Conservation (phyloP, 2,329 filamentous ascomycete genomes). For the Fusarium sarcochroum region DNA sequence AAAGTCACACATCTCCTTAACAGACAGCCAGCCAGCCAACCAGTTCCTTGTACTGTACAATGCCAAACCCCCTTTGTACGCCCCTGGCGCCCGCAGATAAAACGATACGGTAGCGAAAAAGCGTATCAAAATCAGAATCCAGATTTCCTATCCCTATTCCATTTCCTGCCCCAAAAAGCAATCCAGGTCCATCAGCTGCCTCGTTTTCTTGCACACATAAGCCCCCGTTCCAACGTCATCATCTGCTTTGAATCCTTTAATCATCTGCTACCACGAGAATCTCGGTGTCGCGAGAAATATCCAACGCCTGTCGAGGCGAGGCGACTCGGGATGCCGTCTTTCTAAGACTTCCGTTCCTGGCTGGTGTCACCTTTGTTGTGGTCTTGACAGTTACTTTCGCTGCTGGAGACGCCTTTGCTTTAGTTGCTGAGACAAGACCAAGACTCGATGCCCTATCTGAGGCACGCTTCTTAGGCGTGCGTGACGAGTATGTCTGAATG, state of each 20-base stretch:
- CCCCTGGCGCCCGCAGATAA: constrained; percentile 32
- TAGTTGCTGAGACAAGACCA: constrained; percentile 34
- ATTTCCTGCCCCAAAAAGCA: constrained; percentile 14
- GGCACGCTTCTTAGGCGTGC: constrained; percentile 45
- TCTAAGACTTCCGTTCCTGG: constrained; percentile 13
- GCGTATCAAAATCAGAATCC: constrained; percentile 10
- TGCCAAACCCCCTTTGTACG: constrained; percentile 37
- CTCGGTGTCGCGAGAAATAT: constrained; percentile 39
- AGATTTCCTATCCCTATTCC: constrained; percentile 19
- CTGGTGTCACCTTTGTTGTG: constrained; percentile 25
- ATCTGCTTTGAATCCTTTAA: constrained; percentile 19
- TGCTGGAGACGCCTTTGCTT: constrained; percentile 27
- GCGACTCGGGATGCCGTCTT: constrained; percentile 24
- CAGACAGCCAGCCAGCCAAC: constrained; percentile 22
- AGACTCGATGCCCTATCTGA: constrained; percentile 40
- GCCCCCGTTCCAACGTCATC: constrained; percentile 19
- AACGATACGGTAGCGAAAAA: constrained; percentile 13
- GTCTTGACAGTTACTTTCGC: constrained; percentile 34
- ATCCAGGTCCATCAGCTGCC: constrained; percentile 31
- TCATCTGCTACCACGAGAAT: constrained; percentile 42
- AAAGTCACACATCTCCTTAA: constrained; percentile 23
- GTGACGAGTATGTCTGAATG: constrained; percentile 49
- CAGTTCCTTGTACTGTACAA: constrained; percentile 38
- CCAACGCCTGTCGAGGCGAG: constrained; percentile 41
- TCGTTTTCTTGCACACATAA: constrained; percentile 34